A percentile compares a stretch with the other conserved stretches of the same genome.
phyloP scores from a whole-genome alignment of 768 basidiomycete species.

The Trametes elegans region DNA sequence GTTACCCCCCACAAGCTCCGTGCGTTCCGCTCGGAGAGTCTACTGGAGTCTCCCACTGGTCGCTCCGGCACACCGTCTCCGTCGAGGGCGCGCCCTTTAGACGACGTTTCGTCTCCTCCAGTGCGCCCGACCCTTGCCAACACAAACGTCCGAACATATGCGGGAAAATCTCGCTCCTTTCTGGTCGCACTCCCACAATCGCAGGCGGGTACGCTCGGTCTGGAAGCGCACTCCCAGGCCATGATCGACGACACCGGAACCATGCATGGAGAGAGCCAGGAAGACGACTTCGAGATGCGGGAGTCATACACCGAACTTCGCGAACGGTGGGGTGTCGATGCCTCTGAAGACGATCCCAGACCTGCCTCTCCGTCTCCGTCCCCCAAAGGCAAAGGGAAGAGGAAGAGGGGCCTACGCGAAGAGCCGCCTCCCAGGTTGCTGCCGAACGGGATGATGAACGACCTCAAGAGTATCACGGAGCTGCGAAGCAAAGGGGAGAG shows the following conservation, averaged over 20 bases:
- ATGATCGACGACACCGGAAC: slow-evolving; percentile 4
- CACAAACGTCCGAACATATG: slow-evolving; percentile 62
- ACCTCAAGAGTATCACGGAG: slow-evolving; percentile 78
- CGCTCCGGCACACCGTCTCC: slow-evolving; percentile 13
- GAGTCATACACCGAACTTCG: slow-evolving; percentile 78
- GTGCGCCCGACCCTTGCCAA: slow-evolving; percentile 26
- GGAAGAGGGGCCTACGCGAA: slow-evolving; percentile 32
- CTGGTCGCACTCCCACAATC: slow-evolving; percentile 56
- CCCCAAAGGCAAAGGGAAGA: slow-evolving; percentile 39
- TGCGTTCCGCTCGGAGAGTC: slow-evolving; percentile 17
- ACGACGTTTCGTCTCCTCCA: slow-evolving; percentile 25
- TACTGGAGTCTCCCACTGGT: slow-evolving; percentile 19
- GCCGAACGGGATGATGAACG: slow-evolving; percentile 65
- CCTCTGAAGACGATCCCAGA: slow-evolving; percentile 64
- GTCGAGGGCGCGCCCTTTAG: slow-evolving; percentile 15
- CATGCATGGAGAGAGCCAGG: slow-evolving; percentile 29
- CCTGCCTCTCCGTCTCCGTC: slow-evolving; percentile 32
- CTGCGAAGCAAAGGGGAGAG: slow-evolving; percentile 78
- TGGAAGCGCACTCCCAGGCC: slow-evolving; percentile 16
- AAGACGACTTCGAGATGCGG: slow-evolving; percentile 45
- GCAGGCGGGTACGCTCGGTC: slow-evolving; percentile 18
- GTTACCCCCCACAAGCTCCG: slow-evolving; percentile 20
- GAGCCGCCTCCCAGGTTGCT: slow-evolving; percentile 30
- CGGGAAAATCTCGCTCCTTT: slow-evolving; percentile 78
- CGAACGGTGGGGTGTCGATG: slow-evolving; percentile 78